Evolutionary conservation across 202 grass and related monocot species (phyloP), one percentile per base, ranked within the genome.

Genomic region (Cymbopogon flexuosus): DNA sequence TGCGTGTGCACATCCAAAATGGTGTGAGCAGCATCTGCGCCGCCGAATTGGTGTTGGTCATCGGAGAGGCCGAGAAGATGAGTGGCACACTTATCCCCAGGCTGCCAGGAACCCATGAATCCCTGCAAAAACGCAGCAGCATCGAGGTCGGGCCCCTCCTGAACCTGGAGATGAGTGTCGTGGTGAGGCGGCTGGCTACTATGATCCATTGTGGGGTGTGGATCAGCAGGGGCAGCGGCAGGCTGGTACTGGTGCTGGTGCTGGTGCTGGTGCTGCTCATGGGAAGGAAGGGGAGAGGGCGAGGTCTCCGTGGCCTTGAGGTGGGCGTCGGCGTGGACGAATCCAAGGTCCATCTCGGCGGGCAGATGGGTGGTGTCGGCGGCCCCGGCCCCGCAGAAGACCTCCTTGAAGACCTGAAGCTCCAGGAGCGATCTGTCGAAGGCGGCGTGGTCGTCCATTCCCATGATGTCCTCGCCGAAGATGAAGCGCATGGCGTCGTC

Each of bases 401-500:
- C 83, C 1, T 93, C 80, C 81, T 40, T 86, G 83, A 93, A 93
- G 39, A 91, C 49, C 23, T 83, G 79, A 3, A 72, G 74, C 72
- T 93, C 91, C 73, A 70, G 7, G 63, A 73, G 81, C 1, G 91
- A 93, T 35, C 83, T 70, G 68, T 93, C 91, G 73, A 93, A 88
- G 57, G 31, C 79, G 11, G 23, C 59, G 27, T 49, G 52, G 14
- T 85, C 45, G 1, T 47, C 79, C 15, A 77, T 78, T 45, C 54
- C 40, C 2, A 84, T n/a, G 12, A 93, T 68, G 34, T 84, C 83
- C 67, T 93, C 88, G 65, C 91, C 91, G 57, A 93, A 93, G 83
- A 93, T 83, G 79, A 91, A 68, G 21, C 88, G 46, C 85, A 88
- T 75, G 71, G 87, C 86, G 74, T 93, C 91, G 64, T 86, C 86